These are phyloP conservation scores for Eucalyptus fibrosa DNA, from an alignment of 345 rosid genomes.

Conservation along the genomic window DNA sequence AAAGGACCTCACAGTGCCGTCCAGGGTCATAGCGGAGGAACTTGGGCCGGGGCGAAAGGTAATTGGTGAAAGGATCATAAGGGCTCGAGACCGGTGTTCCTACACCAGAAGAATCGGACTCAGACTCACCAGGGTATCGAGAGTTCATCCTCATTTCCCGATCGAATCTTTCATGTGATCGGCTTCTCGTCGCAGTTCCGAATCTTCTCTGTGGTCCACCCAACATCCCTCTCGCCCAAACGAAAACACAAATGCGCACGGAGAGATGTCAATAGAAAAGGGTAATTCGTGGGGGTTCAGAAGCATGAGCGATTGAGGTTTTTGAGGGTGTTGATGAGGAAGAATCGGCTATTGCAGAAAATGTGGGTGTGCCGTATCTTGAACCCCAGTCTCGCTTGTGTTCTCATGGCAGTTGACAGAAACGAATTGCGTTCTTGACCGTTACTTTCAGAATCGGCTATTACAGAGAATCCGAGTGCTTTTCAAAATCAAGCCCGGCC, in stretches of 20 bases:
- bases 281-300: neutral
- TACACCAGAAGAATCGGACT: neutral
- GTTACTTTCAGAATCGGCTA: too few relatives aligned
- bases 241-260: neutral
- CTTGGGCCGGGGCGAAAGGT: slow-evolving; percentile 26
- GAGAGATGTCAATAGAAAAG: neutral
- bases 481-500: neutral
- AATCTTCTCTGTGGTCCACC: neutral
- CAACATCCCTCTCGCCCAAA: neutral
- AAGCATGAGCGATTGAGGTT: neutral
- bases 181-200: neutral
- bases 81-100: neutral
- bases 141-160: neutral
- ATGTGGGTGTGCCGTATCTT: neutral
- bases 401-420: neutral
- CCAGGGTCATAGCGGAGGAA: slow-evolving; percentile 25
- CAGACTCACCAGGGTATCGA: neutral
- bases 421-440: neutral
- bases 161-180: neutral
- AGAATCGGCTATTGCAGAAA: neutral
- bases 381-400: neutral
- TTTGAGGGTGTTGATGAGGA: neutral
- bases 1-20: slow-evolving; percentile 10
- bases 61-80: slow-evolving; percentile 13
- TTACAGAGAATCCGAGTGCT: neutral